Conservation (phyloP, 768 basidiomycete genomes). For the Tulasnella sp. region DNA sequence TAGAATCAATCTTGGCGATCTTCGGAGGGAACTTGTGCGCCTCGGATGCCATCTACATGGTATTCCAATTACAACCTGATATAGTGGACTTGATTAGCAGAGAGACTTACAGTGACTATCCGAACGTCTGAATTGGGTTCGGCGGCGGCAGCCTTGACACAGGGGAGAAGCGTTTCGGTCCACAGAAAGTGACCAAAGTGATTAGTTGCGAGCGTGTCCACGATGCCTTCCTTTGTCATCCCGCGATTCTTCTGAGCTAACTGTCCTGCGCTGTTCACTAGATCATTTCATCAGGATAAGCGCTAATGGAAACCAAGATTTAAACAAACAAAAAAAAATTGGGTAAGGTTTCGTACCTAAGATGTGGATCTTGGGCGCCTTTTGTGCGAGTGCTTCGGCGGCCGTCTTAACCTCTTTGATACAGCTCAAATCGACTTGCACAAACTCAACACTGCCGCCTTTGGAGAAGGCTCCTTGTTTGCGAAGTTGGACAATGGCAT, state of each 20-base stretch:
- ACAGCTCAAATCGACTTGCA: conserved; percentile 42
- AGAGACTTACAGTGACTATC: conserved; percentile 39
- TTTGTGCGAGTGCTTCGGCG: conserved; percentile 39
- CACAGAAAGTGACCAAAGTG: conserved; percentile 47
- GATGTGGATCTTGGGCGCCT: conserved; percentile 44
- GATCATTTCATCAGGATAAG: no score
- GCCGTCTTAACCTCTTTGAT: conserved; percentile 37
- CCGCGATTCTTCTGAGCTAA: conserved; percentile 23
- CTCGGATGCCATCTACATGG: neutral
- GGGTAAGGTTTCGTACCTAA: conserved; percentile 31
- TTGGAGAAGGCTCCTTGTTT: conserved; percentile 30
- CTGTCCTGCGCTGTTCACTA: conserved; percentile 51
- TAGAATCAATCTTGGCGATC: neutral
- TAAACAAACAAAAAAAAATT: neutral
- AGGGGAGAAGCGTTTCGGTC: conserved; percentile 42
- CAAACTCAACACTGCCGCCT: conserved; percentile 40
- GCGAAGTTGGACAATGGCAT: conserved; percentile 29
- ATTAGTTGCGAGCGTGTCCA: conserved; percentile 21
- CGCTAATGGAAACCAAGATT: no score
- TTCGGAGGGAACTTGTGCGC: neutral
- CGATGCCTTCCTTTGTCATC: conserved; percentile 11
- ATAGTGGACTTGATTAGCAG: neutral
- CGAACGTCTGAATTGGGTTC: conserved; percentile 44
- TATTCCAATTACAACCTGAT: neutral
- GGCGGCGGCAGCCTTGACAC: conserved; percentile 39